A percentile compares a stretch with the other conserved stretches of the same genome.
These are phyloP conservation scores for Coelastrella sp. DNA, from an alignment of 139 green algal species.

Conservation along the genomic window DNA sequence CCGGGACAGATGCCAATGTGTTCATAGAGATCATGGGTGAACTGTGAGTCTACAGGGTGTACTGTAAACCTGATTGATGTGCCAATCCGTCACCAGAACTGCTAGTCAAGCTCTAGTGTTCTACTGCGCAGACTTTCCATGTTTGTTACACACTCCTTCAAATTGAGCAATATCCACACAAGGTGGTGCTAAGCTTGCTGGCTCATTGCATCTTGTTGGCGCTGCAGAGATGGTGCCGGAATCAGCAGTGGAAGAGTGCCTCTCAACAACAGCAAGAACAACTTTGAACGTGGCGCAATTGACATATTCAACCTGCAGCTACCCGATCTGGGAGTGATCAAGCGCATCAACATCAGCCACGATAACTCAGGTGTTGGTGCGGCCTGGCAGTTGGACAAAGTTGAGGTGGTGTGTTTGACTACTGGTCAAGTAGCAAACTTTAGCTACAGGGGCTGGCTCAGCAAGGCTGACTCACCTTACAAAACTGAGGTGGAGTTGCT, in stretches of 20 bases:
- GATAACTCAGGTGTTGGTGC: conserved; percentile 66
- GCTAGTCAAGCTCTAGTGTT: too few relatives aligned
- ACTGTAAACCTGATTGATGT: neutral
- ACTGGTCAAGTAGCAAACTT: conserved; percentile 56
- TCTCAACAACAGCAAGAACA: conserved; percentile 67
- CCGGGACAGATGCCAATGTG: conserved; percentile 79
- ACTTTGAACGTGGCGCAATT: conserved; percentile 70
- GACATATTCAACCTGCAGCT: conserved; percentile 65
- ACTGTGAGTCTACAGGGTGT: conserved; percentile 32
- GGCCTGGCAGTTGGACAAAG: conserved; percentile 71
- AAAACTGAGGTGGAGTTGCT: conserved; percentile 62
- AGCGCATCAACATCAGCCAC: conserved; percentile 69
- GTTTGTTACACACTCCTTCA: too few relatives aligned
- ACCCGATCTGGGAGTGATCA: conserved; percentile 59
- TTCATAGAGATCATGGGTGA: conserved; percentile 69
- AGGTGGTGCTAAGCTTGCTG: too few relatives aligned
- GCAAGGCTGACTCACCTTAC: conserved; percentile 63
- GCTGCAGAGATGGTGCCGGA: neutral
- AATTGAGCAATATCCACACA: too few relatives aligned
- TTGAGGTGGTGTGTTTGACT: conserved; percentile 62
- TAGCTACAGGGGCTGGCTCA: conserved; percentile 64
- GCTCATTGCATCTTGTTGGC: too few relatives aligned
- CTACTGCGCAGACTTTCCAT: too few relatives aligned
- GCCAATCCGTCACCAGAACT: too few relatives aligned
- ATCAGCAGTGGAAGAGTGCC: conserved; percentile 31